Conservation (phyloP, 2,329 filamentous ascomycete species). For the Pezizomycotina sp. region DNA sequence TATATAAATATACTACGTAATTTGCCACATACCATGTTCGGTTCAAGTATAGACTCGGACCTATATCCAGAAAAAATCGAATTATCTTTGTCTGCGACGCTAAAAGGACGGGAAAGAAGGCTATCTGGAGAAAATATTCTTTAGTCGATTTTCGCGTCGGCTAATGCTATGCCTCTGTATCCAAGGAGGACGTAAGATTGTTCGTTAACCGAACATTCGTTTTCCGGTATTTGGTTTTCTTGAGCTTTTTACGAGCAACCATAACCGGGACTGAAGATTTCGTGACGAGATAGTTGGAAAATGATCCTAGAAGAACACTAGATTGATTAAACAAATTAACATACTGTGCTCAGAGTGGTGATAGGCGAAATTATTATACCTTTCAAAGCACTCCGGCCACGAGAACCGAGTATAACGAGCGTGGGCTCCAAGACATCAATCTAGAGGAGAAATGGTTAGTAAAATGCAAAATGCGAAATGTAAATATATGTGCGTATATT, state of each 20-base stretch:
- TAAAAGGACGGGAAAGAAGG: too few relatives aligned
- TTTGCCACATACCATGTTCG: too few relatives aligned
- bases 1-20: too few relatives aligned
- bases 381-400: slow-evolving; percentile 84
- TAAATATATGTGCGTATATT: not conserved
- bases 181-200: slow-evolving; percentile 38
- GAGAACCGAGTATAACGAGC: slow-evolving; percentile 78
- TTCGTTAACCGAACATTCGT: slow-evolving; percentile 59
- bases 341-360: not conserved
- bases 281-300: slow-evolving; percentile 92
- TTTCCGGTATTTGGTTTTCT: slow-evolving; percentile 67
- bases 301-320: slow-evolving; percentile 85
- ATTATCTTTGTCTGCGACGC: too few relatives aligned
- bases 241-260: slow-evolving; percentile 85
- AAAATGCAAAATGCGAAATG: not conserved
- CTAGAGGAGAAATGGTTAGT: slow-evolving; percentile 20
- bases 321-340: slow-evolving; percentile 4
- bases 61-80: too few relatives aligned
- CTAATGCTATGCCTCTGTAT: too few relatives aligned
- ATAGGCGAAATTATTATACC: slow-evolving; percentile 44
- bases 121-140: too few relatives aligned
- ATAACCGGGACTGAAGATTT: slow-evolving; percentile 96
- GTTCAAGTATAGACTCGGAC: too few relatives aligned
- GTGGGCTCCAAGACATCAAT: slow-evolving; percentile 88
- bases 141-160: too few relatives aligned